Percentiles rank a stretch among this genome's conserved stretches.
phyloP scores from a whole-genome alignment of 148 eudicot genomes.

The Silene latifolia region DNA sequence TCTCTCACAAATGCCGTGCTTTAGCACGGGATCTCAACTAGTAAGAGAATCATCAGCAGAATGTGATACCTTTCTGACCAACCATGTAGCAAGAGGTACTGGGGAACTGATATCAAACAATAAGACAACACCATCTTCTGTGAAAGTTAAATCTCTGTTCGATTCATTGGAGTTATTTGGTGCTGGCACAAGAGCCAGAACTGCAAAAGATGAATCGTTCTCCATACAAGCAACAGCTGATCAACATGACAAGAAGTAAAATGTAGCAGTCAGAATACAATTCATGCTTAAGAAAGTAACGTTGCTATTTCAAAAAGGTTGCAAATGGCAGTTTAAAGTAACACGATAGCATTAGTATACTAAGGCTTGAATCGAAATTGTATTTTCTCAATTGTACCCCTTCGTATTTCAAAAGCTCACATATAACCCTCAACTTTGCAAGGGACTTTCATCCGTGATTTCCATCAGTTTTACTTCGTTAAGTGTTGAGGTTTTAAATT shows the following conservation, averaged over 20 bases:
- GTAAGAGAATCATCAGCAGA: neutral
- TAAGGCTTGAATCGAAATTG: no score
- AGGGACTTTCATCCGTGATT: no score
- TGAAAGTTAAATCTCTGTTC: conserved; percentile 22
- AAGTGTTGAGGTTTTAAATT: no score
- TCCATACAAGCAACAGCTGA: conserved; percentile 69
- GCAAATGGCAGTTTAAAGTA: no score
- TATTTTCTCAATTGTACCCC: no score
- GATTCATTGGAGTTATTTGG: conserved; percentile 27
- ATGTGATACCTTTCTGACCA: conserved; percentile 63
- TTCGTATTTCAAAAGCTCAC: no score
- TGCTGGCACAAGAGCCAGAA: conserved; percentile 56
- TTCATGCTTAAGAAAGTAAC: neutral
- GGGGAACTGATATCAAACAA: conserved; percentile 58
- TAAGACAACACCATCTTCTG: conserved; percentile 52
- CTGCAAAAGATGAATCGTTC: conserved; percentile 62
- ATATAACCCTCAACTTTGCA: no score
- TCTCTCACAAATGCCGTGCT: no score
- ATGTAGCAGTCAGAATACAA: neutral
- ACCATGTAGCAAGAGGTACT: conserved; percentile 71
- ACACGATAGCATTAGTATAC: no score
- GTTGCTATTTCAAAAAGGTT: neutral
- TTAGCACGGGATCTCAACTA: no score
- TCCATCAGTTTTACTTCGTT: no score
- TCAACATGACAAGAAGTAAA: conserved; percentile 9